These are phyloP conservation scores for Protomyces macrosporus DNA, from an alignment of 1,139 yeast genomes.

Conservation along the genomic window DNA sequence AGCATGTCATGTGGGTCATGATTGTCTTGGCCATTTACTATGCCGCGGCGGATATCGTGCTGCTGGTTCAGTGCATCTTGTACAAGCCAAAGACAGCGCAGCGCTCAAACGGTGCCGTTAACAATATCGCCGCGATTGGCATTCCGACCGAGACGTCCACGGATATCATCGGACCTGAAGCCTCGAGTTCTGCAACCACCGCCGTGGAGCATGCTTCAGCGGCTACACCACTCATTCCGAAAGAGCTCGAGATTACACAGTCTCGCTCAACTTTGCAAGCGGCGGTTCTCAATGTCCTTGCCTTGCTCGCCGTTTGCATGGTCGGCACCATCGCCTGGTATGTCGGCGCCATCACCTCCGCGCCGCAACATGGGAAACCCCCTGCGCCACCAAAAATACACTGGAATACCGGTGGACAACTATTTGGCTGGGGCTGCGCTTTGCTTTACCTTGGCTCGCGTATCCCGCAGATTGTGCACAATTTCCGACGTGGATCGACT, in stretches of 20 bases:
- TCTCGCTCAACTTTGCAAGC: neutral
- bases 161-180: slow-evolving; percentile 26
- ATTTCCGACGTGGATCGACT: slow-evolving; percentile 62
- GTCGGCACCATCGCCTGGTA: slow-evolving; percentile 61
- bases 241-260: neutral
- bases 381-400: slow-evolving; percentile 26
- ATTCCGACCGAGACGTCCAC: slow-evolving; percentile 7
- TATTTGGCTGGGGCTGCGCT: slow-evolving; percentile 69
- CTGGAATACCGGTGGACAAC: slow-evolving; percentile 48
- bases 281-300: slow-evolving; percentile 9
- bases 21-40: slow-evolving; percentile 76
- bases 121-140: neutral
- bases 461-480: slow-evolving; percentile 72
- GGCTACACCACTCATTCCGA: slow-evolving; percentile 22
- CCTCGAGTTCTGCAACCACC: slow-evolving; percentile 32
- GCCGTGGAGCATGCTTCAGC: slow-evolving; percentile 33
- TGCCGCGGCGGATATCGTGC: slow-evolving; percentile 73
- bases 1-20: slow-evolving; percentile 64
- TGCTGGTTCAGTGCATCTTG: slow-evolving; percentile 59
- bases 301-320: slow-evolving; percentile 48
- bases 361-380: slow-evolving; percentile 43
- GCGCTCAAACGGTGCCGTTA: neutral
- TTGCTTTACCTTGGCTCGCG: slow-evolving; percentile 67
- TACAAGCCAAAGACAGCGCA: slow-evolving; percentile 33
- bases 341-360: slow-evolving; percentile 62